phyloP scores from a whole-genome alignment of 768 basidiomycete species.

The Leucosporidium creatinivorum region DNA sequence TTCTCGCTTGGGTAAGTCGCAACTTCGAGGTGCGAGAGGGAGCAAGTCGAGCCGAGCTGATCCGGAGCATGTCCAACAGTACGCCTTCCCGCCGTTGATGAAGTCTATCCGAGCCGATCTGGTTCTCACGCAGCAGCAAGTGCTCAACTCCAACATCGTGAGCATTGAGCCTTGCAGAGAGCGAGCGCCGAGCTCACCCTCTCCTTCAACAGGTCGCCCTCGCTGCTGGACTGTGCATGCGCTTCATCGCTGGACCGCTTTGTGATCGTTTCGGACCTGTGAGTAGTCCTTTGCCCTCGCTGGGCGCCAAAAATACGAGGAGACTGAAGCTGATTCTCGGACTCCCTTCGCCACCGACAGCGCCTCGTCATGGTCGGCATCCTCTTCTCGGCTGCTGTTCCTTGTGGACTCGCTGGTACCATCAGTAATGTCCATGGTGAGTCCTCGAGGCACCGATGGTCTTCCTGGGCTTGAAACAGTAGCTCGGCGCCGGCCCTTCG shows the following conservation, averaged over 20 bases:
- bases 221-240: constrained; percentile 44
- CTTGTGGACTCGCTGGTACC: constrained; percentile 55
- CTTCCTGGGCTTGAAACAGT: no score
- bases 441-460: constrained; percentile 15
- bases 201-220: constrained; percentile 39
- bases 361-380: constrained; percentile 51
- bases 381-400: constrained; percentile 54
- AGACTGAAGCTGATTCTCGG: no score
- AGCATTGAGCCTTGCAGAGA: no score
- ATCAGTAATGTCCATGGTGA: constrained; percentile 41
- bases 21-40: no score
- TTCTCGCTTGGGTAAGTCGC: background rate
- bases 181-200: no score
- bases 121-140: background rate
- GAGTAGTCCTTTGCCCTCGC: no score
- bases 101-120: constrained; percentile 47
- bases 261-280: constrained; percentile 43
- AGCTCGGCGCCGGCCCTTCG: no score
- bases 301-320: no score
- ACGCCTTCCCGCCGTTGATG: constrained; percentile 56
- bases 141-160: constrained; percentile 20
- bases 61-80: constrained; percentile 42
- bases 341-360: background rate
- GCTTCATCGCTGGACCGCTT: constrained; percentile 51
- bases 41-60: background rate